Conservation (phyloP, 805 yeast genomes). For the Schwanniomyces vanrijiae region DNA sequence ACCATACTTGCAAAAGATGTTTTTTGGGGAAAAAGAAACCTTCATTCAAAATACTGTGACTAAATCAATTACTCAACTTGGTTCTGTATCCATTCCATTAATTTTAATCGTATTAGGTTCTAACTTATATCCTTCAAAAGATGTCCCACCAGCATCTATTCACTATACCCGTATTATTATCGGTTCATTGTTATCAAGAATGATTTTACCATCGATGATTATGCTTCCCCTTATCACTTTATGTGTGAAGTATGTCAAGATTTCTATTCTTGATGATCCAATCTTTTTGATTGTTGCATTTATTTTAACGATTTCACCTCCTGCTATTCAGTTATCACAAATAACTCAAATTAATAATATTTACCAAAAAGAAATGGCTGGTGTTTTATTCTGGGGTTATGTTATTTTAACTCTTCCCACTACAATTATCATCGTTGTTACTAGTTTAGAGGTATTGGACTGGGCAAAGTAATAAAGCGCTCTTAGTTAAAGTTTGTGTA, state of each 20-base stretch:
- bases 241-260: constrained; percentile 60
- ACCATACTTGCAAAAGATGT: constrained; percentile 53
- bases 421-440: constrained; percentile 68
- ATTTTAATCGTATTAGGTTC: constrained; percentile 76
- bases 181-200: constrained; percentile 72
- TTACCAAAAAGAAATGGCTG: constrained; percentile 80
- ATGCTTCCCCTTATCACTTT: constrained; percentile 66
- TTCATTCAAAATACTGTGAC: constrained; percentile 68
- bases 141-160: constrained; percentile 63
- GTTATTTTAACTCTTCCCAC: constrained; percentile 74
- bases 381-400: constrained; percentile 80
- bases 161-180: constrained; percentile 63
- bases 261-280: constrained; percentile 77
- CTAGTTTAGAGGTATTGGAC: constrained; percentile 59
- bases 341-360: constrained; percentile 75
- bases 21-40: constrained; percentile 54
- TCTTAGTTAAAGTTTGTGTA: not conserved
- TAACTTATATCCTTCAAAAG: constrained; percentile 68
- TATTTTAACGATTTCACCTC: constrained; percentile 74
- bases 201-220: constrained; percentile 72
- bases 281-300: constrained; percentile 76
- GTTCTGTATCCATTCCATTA: constrained; percentile 75
- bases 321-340: constrained; percentile 81
- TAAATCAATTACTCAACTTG: constrained; percentile 61
- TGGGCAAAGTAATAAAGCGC: constrained; percentile 36